These are phyloP conservation scores for Rhypophila decipiens DNA, from an alignment of 495 filamentous ascomycete genomes.

Conservation along the genomic window DNA sequence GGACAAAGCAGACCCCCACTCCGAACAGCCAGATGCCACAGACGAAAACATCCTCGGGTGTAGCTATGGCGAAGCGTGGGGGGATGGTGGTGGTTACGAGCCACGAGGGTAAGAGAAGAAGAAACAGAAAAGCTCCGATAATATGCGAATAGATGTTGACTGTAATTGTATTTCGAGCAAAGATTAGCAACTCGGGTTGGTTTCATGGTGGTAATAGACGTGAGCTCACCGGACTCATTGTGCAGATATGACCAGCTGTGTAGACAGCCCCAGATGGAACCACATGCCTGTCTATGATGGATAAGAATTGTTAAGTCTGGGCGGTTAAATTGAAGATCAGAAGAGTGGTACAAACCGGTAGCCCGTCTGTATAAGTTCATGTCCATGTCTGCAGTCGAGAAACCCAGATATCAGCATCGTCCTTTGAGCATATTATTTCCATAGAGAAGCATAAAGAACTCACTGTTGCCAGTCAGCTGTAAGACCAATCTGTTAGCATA, in stretches of 20 bases:
- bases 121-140: conserved; percentile 41
- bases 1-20: conserved; percentile 44
- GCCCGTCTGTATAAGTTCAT: conserved; percentile 14
- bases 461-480: conserved; percentile 17
- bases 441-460: not conserved
- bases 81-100: conserved; percentile 29
- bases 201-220: not conserved
- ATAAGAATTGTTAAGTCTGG: not conserved
- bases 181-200: not conserved
- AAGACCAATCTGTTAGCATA: conserved; percentile 12
- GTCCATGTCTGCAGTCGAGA: conserved; percentile 2
- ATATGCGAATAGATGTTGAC: conserved; percentile 50
- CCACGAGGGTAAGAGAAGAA: conserved; percentile 28
- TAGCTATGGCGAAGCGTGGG: conserved; percentile 25
- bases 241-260: conserved; percentile 36
- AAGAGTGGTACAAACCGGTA: conserved; percentile 9
- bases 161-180: conserved; percentile 3
- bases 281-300: conserved; percentile 9
- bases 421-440: no score
- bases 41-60: conserved; percentile 34
- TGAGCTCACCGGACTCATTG: conserved; percentile 36
- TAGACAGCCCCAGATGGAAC: conserved; percentile 28
- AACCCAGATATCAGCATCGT: not conserved
- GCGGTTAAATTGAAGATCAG: not conserved
- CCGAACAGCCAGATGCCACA: conserved; percentile 43